Evolutionary conservation across 1,284 basidiomycete species (phyloP).

Genomic region (Thecaphora thlaspeos): DNA sequence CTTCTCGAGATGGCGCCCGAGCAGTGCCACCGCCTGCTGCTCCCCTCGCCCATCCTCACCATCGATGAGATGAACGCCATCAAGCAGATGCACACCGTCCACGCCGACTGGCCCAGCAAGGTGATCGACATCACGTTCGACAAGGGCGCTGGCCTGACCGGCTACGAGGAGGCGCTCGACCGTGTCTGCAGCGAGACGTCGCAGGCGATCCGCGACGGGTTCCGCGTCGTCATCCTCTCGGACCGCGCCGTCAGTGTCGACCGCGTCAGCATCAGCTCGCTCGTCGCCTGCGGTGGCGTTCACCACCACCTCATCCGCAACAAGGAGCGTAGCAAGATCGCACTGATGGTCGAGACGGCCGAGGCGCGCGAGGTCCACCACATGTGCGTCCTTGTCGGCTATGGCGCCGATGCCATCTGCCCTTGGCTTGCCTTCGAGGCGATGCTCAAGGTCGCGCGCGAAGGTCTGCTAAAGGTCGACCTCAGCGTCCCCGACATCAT

Average conservation of each 20-base stretch:
- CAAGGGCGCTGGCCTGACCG: slow-evolving; percentile 45
- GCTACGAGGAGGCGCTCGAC: slow-evolving; percentile 51
- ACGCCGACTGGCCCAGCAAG: slow-evolving; percentile 45
- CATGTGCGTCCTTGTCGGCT: slow-evolving; percentile 54
- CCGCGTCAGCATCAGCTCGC: slow-evolving; percentile 51
- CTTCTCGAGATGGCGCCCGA: slow-evolving; percentile 51
- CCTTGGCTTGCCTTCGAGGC: slow-evolving; percentile 55
- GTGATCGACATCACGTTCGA: slow-evolving; percentile 54
- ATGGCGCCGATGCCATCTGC: slow-evolving; percentile 56
- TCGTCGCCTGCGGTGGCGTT: slow-evolving; percentile 53
- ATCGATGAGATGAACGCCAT: slow-evolving; percentile 51
- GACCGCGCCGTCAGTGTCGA: slow-evolving; percentile 48
- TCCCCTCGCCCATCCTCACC: slow-evolving; percentile 48
- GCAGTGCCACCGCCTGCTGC: slow-evolving; percentile 51
- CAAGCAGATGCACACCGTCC: slow-evolving; percentile 44
- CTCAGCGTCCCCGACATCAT: slow-evolving; percentile 40
- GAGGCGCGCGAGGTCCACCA: slow-evolving; percentile 57
- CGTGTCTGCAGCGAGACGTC: slow-evolving; percentile 52
- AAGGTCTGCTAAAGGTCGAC: slow-evolving; percentile 54
- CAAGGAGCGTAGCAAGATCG: slow-evolving; percentile 52
- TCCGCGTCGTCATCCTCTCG: slow-evolving; percentile 48
- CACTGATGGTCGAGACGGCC: slow-evolving; percentile 51
- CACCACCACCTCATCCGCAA: slow-evolving; percentile 56
- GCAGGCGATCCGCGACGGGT: slow-evolving; percentile 47
- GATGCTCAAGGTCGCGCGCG: slow-evolving; percentile 52